phyloP scores from a whole-genome alignment of 1,284 basidiomycete genomes.

The Macrocystidia cucumis region DNA sequence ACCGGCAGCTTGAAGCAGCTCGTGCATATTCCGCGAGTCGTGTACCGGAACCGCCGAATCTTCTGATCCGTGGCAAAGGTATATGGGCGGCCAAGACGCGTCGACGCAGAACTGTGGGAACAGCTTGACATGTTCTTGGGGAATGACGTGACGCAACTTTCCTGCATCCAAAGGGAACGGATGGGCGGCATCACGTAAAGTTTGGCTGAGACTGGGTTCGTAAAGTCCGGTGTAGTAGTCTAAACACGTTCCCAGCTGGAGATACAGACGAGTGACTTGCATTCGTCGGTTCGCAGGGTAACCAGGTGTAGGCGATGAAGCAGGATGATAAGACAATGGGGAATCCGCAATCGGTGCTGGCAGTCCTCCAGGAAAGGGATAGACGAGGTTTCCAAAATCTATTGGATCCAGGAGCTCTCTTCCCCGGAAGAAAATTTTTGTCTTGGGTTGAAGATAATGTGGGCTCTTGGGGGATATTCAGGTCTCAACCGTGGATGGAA shows the following conservation, averaged over 20 bases:
- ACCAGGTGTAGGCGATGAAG: slow-evolving; percentile 37
- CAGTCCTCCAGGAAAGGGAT: slow-evolving; percentile 14
- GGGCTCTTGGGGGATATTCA: slow-evolving; percentile 23
- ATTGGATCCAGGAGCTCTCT: slow-evolving; percentile 29
- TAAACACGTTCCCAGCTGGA: slow-evolving; percentile 49
- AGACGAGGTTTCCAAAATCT: slow-evolving; percentile 24
- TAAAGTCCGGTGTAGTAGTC: slow-evolving; percentile 57
- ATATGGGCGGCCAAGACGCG: slow-evolving; percentile 41
- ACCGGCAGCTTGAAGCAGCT: slow-evolving; percentile 27
- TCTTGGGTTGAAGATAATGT: slow-evolving; percentile 28
- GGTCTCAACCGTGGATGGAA: slow-evolving; percentile 20
- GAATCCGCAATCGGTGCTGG: slow-evolving; percentile 33
- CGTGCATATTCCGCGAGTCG: slow-evolving; percentile 38
- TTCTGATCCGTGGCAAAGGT: slow-evolving; percentile 45
- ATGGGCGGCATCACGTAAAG: slow-evolving; percentile 20
- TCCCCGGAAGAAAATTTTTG: slow-evolving; percentile 29
- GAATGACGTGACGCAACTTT: slow-evolving; percentile 22
- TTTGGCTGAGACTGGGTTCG: slow-evolving; percentile 40
- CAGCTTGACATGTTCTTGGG: slow-evolving; percentile 26
- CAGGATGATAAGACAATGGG: slow-evolving; percentile 37
- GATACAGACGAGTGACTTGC: slow-evolving; percentile 47
- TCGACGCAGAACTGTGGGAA: slow-evolving; percentile 47
- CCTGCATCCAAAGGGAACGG: slow-evolving; percentile 4
- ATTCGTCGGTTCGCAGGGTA: slow-evolving; percentile 56
- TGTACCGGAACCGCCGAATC: slow-evolving; percentile 44